A percentile compares a stretch with the other conserved stretches of the same genome.
These are phyloP conservation scores for Salix suchowensis DNA, from an alignment of 345 rosid species.

Conservation along the genomic window DNA sequence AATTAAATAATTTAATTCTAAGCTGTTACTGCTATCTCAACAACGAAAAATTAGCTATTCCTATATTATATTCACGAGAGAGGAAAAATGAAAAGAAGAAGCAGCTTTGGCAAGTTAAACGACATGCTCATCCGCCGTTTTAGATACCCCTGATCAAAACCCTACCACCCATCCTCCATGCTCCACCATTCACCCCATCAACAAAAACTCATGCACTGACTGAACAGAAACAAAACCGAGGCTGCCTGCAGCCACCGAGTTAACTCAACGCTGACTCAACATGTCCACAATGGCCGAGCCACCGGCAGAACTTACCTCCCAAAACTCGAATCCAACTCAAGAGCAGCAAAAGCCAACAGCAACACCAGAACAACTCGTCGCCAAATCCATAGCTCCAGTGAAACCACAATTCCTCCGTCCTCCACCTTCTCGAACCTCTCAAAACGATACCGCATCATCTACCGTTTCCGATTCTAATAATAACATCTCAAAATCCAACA, in stretches of 20 bases:
- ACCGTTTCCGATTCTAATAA: conserved; percentile 7
- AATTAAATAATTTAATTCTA: no score
- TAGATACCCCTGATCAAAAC: no score
- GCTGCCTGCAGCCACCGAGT: not conserved
- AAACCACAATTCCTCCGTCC: conserved; percentile 68
- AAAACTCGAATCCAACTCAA: conserved; percentile 6
- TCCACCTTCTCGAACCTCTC: conserved; percentile 47
- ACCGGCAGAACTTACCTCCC: conserved; percentile 2
- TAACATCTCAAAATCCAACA: conserved; percentile 22
- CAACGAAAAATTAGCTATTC: no score
- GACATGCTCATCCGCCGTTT: no score
- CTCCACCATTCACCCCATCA: no score
- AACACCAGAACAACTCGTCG: conserved; percentile 66
- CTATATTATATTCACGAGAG: no score
- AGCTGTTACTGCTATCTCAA: no score
- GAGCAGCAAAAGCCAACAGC: conserved; percentile 19
- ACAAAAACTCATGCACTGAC: not conserved
- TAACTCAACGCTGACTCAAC: not conserved
- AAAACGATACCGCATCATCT: conserved; percentile 29
- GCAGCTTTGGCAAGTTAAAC: not conserved
- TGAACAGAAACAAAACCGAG: not conserved
- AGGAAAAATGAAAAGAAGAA: no score
- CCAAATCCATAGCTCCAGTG: conserved; percentile 72
- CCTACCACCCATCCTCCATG: no score
- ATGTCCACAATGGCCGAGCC: conserved; percentile 20